phyloP scores from a whole-genome alignment of 305 asterid species.

The Coffea humblotiana region DNA sequence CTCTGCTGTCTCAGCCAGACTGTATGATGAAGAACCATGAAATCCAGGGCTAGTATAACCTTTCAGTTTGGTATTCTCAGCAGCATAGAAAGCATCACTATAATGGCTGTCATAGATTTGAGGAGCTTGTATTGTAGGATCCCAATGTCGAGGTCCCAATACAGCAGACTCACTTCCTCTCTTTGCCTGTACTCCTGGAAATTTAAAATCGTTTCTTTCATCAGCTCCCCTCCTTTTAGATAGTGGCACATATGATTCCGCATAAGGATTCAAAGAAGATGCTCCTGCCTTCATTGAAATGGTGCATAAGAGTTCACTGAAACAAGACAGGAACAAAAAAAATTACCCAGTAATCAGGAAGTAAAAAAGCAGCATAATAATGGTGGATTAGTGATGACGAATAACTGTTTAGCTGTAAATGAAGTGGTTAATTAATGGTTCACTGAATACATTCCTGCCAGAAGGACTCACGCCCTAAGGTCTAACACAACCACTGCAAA shows the following conservation, averaged over 20 bases:
- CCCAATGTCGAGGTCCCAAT: conserved; percentile 34
- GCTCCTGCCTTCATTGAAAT: conserved; percentile 64
- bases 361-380: not conserved
- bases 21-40: conserved; percentile 52
- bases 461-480: not conserved
- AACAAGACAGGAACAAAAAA: conserved; percentile 10
- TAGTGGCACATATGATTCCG: conserved; percentile 74
- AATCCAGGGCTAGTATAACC: conserved; percentile 36
- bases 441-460: not conserved
- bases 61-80: conserved; percentile 31
- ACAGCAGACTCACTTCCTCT: conserved; percentile 40
- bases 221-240: conserved; percentile 50
- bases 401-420: not conserved
- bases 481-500: not conserved
- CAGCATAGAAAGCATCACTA: conserved; percentile 29
- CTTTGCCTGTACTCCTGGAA: conserved; percentile 27
- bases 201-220: conserved; percentile 32
- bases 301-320: conserved; percentile 30
- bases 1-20: conserved; percentile 36
- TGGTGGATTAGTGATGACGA: not conserved
- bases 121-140: conserved; percentile 35
- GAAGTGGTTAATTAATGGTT: not conserved
- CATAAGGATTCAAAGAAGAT: conserved; percentile 77
- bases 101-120: conserved; percentile 27
- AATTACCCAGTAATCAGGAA: not conserved